phyloP scores from a whole-genome alignment of 2,329 filamentous ascomycete genomes.

The Penicillium thymicola region DNA sequence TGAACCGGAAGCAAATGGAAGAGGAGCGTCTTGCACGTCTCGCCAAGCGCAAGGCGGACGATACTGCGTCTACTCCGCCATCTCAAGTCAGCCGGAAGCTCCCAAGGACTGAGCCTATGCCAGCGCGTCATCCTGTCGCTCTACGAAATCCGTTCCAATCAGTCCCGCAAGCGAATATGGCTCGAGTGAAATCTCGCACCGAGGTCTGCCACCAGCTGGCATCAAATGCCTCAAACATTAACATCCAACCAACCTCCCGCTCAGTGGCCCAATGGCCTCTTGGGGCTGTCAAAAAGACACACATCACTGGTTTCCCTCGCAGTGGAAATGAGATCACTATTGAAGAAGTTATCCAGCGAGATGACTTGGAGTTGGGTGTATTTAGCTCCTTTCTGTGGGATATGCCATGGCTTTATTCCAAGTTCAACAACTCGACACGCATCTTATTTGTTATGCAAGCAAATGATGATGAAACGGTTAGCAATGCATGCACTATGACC shows the following conservation, averaged over 20 bases:
- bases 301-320: conserved; percentile 62
- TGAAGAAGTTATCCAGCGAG: conserved; percentile 76
- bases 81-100: conserved; percentile 25
- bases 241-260: conserved; percentile 15
- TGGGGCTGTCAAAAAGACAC: conserved; percentile 79
- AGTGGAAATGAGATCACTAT: conserved; percentile 74
- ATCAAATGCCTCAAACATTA: conserved; percentile 1
- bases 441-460: conserved; percentile 64
- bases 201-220: not conserved
- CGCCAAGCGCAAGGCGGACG: conserved; percentile 55
- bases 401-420: conserved; percentile 71
- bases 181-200: not conserved
- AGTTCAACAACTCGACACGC: conserved; percentile 61
- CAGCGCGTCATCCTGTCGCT: not conserved
- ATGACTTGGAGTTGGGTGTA: conserved; percentile 70
- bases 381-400: conserved; percentile 88
- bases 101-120: conserved; percentile 11
- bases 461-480: conserved; percentile 47
- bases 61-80: conserved; percentile 33
- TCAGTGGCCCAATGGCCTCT: conserved; percentile 47
- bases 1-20: conserved; percentile 83
- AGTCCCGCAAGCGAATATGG: not conserved
- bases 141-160: not conserved
- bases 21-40: conserved; percentile 71
- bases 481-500: not conserved